phyloP scores from a whole-genome alignment of 1,139 yeast genomes.

The Scheffersomyces segobiensis region DNA sequence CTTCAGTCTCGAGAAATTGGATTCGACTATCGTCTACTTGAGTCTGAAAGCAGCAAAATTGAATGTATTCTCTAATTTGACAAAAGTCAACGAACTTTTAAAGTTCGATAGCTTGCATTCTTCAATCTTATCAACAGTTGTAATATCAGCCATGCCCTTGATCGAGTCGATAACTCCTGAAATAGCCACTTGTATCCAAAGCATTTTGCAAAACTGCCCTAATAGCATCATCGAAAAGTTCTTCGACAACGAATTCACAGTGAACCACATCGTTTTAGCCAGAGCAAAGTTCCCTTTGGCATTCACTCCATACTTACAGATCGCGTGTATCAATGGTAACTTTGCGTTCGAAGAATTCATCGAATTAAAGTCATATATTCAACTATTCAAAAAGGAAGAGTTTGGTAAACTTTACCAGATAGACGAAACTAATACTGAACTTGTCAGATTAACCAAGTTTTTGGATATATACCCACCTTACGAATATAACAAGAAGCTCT shows the following conservation, averaged over 20 bases:
- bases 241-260: slow-evolving; percentile 55
- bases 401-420: slow-evolving; percentile 42
- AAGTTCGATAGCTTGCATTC: slow-evolving; percentile 55
- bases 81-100: slow-evolving; percentile 41
- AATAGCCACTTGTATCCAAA: slow-evolving; percentile 51
- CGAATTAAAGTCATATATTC: slow-evolving; percentile 61
- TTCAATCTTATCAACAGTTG: slow-evolving; percentile 58
- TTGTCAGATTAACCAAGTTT: slow-evolving; percentile 41
- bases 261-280: slow-evolving; percentile 56
- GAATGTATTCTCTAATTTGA: slow-evolving; percentile 49
- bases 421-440: slow-evolving; percentile 54
- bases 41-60: slow-evolving; percentile 47
- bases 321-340: slow-evolving; percentile 63
- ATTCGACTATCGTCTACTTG: slow-evolving; percentile 27
- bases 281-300: slow-evolving; percentile 78
- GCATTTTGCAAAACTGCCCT: slow-evolving; percentile 57
- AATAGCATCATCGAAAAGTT: slow-evolving; percentile 56
- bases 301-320: slow-evolving; percentile 58
- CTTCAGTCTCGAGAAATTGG: slow-evolving; percentile 16
- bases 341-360: slow-evolving; percentile 67
- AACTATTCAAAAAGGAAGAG: slow-evolving; percentile 35
- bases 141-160: slow-evolving; percentile 64
- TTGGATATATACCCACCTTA: slow-evolving; percentile 53
- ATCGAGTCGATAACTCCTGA: slow-evolving; percentile 54
- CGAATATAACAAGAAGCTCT: slow-evolving; percentile 45